A percentile compares a stretch with the other conserved stretches of the same genome.
phyloP scores from a whole-genome alignment of 495 filamentous ascomycete species.

The Neurospora sp. region DNA sequence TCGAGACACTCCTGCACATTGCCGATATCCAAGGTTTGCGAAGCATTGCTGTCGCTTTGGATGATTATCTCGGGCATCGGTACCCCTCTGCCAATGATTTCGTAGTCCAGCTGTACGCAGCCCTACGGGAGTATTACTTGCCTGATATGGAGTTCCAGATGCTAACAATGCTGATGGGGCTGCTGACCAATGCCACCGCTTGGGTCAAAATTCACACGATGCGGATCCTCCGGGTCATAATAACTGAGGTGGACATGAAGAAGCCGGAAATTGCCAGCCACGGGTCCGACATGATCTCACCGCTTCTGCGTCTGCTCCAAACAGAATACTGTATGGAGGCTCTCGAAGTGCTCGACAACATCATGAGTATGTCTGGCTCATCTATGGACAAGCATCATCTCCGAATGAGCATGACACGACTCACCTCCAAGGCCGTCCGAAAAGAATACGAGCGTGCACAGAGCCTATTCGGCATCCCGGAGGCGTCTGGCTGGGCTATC shows the following conservation, averaged over 20 bases:
- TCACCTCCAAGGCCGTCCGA: conserved; percentile 67
- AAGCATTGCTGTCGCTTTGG: conserved; percentile 50
- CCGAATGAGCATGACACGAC: conserved; percentile 89
- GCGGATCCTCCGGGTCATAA: conserved; percentile 74
- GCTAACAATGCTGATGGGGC: conserved; percentile 81
- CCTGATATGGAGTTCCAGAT: conserved; percentile 75
- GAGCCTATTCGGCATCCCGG: conserved; percentile 92
- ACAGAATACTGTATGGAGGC: conserved; percentile 90
- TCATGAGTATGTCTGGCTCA: conserved; percentile 87
- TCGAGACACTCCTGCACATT: conserved; percentile 56
- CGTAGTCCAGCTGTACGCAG: conserved; percentile 59
- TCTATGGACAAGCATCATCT: conserved; percentile 89
- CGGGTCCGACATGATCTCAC: conserved; percentile 91
- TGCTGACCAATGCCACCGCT: conserved; percentile 74
- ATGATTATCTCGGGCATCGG: conserved; percentile 55
- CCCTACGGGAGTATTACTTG: conserved; percentile 70
- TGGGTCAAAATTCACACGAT: conserved; percentile 92
- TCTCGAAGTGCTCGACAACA: conserved; percentile 81
- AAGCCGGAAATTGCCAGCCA: conserved; percentile 82
- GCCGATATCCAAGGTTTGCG: conserved; percentile 58
- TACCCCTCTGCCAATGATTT: conserved; percentile 71
- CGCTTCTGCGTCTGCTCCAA: conserved; percentile 79
- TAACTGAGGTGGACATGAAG: conserved; percentile 89
- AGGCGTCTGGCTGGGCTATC: conserved; percentile 92
- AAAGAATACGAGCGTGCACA: conserved; percentile 93